Conservation (phyloP, 129 eudicot genomes). For the Chrysanthemum seticuspe region DNA sequence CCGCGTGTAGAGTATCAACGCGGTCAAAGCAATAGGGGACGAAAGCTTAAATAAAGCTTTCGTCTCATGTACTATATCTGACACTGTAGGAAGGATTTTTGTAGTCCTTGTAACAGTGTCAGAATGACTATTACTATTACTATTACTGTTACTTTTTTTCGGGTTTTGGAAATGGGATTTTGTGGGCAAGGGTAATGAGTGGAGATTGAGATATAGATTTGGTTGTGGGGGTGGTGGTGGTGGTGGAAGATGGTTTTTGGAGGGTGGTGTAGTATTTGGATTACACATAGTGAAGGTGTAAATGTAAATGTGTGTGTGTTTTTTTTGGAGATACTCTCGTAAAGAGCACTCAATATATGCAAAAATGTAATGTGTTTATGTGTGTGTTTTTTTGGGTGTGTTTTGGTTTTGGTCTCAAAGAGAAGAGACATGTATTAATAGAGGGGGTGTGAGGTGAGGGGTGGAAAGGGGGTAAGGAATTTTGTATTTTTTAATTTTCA, state of each 20-base stretch:
- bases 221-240: conserved; percentile 27
- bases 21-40: conserved; percentile 56
- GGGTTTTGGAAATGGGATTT: conserved; percentile 14
- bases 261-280: conserved; percentile 30
- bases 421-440: conserved; percentile 41
- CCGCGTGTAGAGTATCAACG: conserved; percentile 59
- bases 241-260: conserved; percentile 20
- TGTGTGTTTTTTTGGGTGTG: conserved; percentile 29
- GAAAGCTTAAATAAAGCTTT: conserved; percentile 44
- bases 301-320: background rate
- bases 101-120: background rate
- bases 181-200: conserved; percentile 27
- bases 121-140: background rate
- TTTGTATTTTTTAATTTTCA: background rate
- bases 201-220: conserved; percentile 39
- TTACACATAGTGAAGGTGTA: conserved; percentile 49
- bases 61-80: conserved; percentile 29
- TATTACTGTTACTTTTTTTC: background rate
- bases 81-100: conserved; percentile 6
- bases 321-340: conserved; percentile 56
- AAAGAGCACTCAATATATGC: conserved; percentile 42
- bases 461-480: conserved; percentile 29
- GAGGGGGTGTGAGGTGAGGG: conserved; percentile 26
- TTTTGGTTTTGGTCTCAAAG: conserved; percentile 38
- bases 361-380: conserved; percentile 11